A percentile compares a stretch with the other conserved stretches of the same genome.
Conservation (phyloP, 2,329 filamentous ascomycete genomes). For the Neurospora sp. region DNA sequence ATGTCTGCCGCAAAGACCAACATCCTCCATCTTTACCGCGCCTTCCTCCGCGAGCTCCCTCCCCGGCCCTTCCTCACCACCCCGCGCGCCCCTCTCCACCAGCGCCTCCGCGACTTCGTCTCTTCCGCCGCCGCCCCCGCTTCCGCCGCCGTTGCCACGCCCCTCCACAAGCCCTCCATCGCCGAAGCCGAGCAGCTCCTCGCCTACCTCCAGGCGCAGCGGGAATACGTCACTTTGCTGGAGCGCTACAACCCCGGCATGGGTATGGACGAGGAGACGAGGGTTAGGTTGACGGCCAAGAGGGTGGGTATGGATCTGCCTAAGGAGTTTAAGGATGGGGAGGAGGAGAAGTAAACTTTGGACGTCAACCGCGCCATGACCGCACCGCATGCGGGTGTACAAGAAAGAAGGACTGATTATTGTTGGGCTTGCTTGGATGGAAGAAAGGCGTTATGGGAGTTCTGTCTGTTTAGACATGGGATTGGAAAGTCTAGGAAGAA, state of each 20-base stretch:
- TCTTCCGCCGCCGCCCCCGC: conserved; percentile 23
- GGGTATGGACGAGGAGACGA: conserved; percentile 77
- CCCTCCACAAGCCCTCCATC: conserved; percentile 20
- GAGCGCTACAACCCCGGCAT: conserved; percentile 93
- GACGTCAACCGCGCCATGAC: background rate
- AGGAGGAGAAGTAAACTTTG: background rate
- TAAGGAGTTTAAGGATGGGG: conserved; percentile 37
- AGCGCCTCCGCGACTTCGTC: conserved; percentile 58
- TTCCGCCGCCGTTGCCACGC: conserved; percentile 19
- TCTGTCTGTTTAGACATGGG: background rate
- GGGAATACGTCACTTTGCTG: conserved; percentile 68
- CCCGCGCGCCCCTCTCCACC: conserved; percentile 59
- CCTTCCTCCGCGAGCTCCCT: conserved; percentile 81
- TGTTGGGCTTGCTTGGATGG: background rate
- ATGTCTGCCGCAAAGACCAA: conserved; percentile 31
- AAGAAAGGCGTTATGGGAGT: background rate
- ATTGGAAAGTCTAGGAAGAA: background rate
- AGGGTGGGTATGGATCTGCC: conserved; percentile 88
- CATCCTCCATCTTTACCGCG: conserved; percentile 74
- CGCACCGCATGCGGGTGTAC: background rate
- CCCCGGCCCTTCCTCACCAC: conserved; percentile 48
- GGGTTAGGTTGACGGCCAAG: conserved; percentile 72
- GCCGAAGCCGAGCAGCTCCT: conserved; percentile 65
- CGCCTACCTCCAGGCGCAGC: conserved; percentile 75
- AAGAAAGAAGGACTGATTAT: background rate